Base-by-base conservation (phyloP, 768 basidiomycete species). In the Suillus decipiens region DNA sequence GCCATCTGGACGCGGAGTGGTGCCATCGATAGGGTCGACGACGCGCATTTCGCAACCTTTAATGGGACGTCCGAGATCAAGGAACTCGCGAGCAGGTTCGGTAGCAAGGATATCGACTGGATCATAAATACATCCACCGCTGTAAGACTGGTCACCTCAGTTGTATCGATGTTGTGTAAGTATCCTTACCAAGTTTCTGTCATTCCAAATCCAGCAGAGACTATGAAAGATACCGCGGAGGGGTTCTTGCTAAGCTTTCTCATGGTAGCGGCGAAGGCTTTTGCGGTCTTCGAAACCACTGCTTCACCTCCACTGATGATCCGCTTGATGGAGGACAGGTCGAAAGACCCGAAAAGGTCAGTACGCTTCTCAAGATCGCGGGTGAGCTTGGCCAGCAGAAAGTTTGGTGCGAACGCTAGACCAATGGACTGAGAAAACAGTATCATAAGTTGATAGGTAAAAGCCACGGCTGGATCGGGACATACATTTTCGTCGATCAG, bases 231-330 rank as follows among this genome's bases (percentile, higher is more conserved):
- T n/a, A 50, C 60, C 17, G 69, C 39, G 0, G 64, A 64, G 10
- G 61, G 58, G 22, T 69, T 62, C 51, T 66, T 74, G 8, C 69
- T 67, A n/a, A 73, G 69, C 43, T 63, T 74, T 42, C 71, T 68
- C 12, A 81, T 67, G 14, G 68, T 73, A 34, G 68, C 72, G 14
- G 71, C 69, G 62, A 81, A 79, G 24, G 73, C 73, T 14, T 78
- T 65, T 4, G 79, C 79, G 8, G 77, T 79, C 33, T 64, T 73
- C 28, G 75, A 72, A 10, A 80, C 78, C 1, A 79, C 77, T 1
- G 80, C 72, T 66, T 81, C 80, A 45, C 80, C 80, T 31, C 80
- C 80, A 15, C 79, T 77, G 64, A 79, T 80, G 37, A 81, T 65
- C 2, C 73, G 73, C 39, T 60, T 69, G 37, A 81, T 66, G 10